These are phyloP conservation scores for Hypomyces perniciosus DNA, from an alignment of 2,329 filamentous ascomycete genomes.

Conservation along the genomic window DNA sequence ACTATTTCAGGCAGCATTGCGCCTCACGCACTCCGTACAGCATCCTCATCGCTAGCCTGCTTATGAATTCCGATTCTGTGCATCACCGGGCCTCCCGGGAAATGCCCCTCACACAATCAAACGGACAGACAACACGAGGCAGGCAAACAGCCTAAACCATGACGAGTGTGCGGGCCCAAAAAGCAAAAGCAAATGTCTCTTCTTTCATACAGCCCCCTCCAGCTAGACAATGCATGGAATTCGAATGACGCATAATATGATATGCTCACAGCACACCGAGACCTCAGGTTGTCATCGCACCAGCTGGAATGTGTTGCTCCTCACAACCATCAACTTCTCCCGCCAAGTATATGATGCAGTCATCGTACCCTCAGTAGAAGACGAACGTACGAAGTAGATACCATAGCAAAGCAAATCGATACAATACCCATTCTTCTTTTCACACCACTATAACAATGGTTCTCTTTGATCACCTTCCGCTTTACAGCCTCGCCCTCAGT, in stretches of 20 bases:
- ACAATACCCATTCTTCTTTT: neutral
- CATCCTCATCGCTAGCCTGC: too few species aligned
- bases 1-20: too few species aligned
- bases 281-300: conserved; percentile 4
- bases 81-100: too few species aligned
- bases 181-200: neutral
- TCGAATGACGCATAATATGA: neutral
- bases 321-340: conserved; percentile 16
- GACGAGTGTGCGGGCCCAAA: too few species aligned
- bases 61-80: too few species aligned
- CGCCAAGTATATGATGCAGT: conserved; percentile 15
- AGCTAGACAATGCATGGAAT: neutral
- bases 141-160: too few species aligned
- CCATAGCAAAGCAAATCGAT: too few species aligned
- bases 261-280: neutral
- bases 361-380: neutral
- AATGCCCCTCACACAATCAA: too few species aligned
- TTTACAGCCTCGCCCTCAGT: conserved; percentile 12
- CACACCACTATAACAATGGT: conserved; percentile 15
- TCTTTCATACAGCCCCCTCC: neutral
- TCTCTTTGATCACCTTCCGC: conserved; percentile 12
- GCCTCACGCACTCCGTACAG: too few species aligned
- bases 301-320: conserved; percentile 31
- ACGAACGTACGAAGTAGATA: neutral
- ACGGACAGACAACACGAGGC: too few species aligned